Conservation (phyloP, 306 rosid genomes). For the Quercus dentata region DNA sequence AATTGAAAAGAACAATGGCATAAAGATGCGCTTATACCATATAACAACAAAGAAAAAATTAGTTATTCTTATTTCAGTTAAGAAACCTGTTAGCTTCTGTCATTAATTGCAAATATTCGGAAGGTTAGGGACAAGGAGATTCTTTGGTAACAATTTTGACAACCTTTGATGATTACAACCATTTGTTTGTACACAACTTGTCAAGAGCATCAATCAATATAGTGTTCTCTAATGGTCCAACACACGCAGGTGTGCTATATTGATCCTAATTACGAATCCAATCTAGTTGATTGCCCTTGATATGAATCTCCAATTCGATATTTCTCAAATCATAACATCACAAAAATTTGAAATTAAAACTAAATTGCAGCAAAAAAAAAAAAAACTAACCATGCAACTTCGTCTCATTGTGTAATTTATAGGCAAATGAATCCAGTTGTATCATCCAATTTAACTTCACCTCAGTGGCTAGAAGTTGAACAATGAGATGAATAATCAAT, state of each 20-base stretch:
- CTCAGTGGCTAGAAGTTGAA: no score
- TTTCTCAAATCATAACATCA: background rate
- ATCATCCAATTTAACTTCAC: no score
- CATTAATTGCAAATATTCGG: background rate
- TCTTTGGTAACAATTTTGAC: background rate
- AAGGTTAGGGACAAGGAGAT: background rate
- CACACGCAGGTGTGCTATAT: background rate
- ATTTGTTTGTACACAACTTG: no score
- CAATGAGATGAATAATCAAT: no score
- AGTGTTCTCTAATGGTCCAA: background rate
- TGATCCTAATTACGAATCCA: background rate
- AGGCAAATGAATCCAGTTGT: conserved; percentile 14
- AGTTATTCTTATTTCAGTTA: conserved; percentile 11
- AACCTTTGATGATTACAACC: no score
- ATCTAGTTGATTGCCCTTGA: background rate
- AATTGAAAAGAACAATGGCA: no score
- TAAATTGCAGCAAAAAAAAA: background rate
- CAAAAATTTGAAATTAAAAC: conserved; percentile 10
- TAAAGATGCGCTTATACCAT: background rate
- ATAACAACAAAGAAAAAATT: conserved; percentile 7
- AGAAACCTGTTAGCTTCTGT: background rate
- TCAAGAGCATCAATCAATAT: background rate
- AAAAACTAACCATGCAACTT: conserved; percentile 46
- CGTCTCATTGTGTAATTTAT: conserved; percentile 38
- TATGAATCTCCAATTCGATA: background rate